Evolutionary conservation across 371 early-diverging fungal species (phyloP), one percentile per base, ranked within the genome.

Genomic region (Mortierella sp.): DNA sequence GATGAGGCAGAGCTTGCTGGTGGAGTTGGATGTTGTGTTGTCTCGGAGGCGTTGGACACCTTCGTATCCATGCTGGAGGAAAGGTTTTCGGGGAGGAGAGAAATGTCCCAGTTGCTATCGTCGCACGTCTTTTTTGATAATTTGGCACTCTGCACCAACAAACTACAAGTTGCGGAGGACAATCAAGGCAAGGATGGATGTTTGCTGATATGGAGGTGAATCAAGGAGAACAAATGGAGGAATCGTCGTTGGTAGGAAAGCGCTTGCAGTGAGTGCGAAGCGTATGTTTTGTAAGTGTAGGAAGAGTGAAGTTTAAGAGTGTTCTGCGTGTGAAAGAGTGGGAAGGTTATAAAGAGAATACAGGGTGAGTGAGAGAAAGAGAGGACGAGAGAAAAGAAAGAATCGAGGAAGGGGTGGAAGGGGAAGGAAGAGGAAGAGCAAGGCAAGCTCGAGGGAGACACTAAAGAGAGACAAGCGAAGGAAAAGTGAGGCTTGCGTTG

Each of bases 1-100:
- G 68, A 68, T 10, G 68, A 68, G 24, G 68, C 68, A 21, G 68
- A 68, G 68, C 68, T 68, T 7, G 68, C 38, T 7, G 68, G 68
- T 38, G 68, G 68, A 7, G 68, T 68, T 16, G 68, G 21, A 10
- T 28, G 47, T 38, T 72, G 50, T 24, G 34, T 52, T 48, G 73
- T 38, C 28, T 50, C 73, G 34, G 50, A 52, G 52, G 52, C 34
- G 52, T 16, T 50, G 48, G 54, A 48, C 9, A 38, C 28, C 73
- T 34, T 72, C 34, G 28, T 72, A 34, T 47, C 73, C 47, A 34
- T 45, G 16, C 34, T 28, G 50, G 21, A 24, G 7, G 73, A 38
- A 45, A 21, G 11, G 73, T 13, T 38, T 34, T 47, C 31, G 34
- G 24, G 9, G 68, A 8, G 24, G 44, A 42, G 44, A 24, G n/a